Conservation (phyloP, 345 rosid species). For the Bruguiera parviflora region DNA sequence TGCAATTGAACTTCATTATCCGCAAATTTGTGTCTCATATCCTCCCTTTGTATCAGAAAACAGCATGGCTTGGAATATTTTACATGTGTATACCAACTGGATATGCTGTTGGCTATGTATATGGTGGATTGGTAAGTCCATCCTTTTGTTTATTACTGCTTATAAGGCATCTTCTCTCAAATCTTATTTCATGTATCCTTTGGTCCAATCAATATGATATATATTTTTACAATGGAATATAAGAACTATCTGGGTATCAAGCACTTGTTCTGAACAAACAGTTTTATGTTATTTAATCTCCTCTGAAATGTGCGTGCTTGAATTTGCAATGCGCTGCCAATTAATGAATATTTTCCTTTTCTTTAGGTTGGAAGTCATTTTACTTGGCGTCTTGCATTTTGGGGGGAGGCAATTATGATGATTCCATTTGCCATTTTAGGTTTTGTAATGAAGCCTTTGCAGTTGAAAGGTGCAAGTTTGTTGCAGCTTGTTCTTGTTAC, state of each 20-base stretch:
- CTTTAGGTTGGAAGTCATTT: constrained; percentile 62
- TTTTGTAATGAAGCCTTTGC: constrained; percentile 79
- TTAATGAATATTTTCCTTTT: constrained; percentile 13
- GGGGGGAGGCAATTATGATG: constrained; percentile 90
- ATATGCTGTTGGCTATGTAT: constrained; percentile 82
- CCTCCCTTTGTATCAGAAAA: constrained; percentile 55
- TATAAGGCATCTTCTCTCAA: neutral
- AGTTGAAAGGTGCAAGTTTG: constrained; percentile 62
- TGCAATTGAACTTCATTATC: neutral
- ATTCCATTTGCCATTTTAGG: constrained; percentile 79
- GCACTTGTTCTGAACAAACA: neutral
- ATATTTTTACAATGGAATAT: neutral
- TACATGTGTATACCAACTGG: constrained; percentile 98
- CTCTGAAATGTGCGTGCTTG: neutral
- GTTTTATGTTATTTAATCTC: neutral
- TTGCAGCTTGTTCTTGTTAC: neutral
- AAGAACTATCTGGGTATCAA: neutral
- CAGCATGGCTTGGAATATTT: constrained; percentile 84
- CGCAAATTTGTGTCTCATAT: constrained; percentile 6
- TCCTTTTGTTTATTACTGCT: neutral
- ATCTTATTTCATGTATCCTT: neutral
- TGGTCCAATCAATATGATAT: too few species aligned
- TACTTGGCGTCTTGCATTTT: constrained; percentile 88
- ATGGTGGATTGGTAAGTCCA: constrained; percentile 80
- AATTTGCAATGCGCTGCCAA: constrained; percentile 1